A percentile compares a stretch with the other conserved stretches of the same genome.
These are phyloP conservation scores for Alternaria longipes DNA, from an alignment of 2,329 filamentous ascomycete genomes.

Conservation along the genomic window DNA sequence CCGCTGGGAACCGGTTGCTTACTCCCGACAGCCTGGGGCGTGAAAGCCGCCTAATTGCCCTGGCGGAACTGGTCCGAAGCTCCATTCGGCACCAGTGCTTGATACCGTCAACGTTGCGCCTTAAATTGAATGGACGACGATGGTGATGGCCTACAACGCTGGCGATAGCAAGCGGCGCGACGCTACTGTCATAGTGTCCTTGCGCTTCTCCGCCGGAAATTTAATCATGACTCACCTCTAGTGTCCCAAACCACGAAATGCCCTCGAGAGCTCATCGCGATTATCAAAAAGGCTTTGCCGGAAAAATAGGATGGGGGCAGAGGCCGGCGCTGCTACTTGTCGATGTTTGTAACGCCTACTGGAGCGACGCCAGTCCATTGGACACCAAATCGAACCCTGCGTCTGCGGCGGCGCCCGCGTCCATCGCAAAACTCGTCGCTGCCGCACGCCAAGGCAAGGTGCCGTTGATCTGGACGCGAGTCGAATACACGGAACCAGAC, in stretches of 20 bases:
- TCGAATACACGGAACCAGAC: conserved; percentile 55
- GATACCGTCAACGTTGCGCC: conserved; percentile 9
- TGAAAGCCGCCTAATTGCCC: conserved; percentile 19
- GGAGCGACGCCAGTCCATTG: conserved; percentile 55
- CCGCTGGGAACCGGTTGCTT: conserved; percentile 36
- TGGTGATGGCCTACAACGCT: conserved; percentile 7
- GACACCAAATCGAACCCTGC: conserved; percentile 52
- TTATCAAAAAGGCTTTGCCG: conserved; percentile 47
- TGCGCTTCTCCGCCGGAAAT: conserved; percentile 4
- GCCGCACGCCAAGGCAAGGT: conserved; percentile 52
- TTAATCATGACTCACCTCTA: conserved; percentile 17
- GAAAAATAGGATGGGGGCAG: conserved; percentile 57
- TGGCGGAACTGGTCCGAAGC: conserved; percentile 26
- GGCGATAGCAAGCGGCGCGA: conserved; percentile 11
- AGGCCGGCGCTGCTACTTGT: conserved; percentile 57
- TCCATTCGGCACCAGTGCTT: conserved; percentile 21
- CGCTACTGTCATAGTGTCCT: conserved; percentile 11
- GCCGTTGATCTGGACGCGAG: conserved; percentile 58
- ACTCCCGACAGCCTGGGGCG: conserved; percentile 32
- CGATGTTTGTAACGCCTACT: conserved; percentile 61
- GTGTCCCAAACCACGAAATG: conserved; percentile 25
- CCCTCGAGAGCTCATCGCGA: conserved; percentile 16
- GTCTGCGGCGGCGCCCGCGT: conserved; percentile 48
- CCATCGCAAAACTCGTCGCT: conserved; percentile 53
- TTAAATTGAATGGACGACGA: conserved; percentile 12